Evolutionary conservation across 23 red algal genomes (phyloP), one percentile per base, ranked within the genome.

Genomic region (Chondrus crispus): DNA sequence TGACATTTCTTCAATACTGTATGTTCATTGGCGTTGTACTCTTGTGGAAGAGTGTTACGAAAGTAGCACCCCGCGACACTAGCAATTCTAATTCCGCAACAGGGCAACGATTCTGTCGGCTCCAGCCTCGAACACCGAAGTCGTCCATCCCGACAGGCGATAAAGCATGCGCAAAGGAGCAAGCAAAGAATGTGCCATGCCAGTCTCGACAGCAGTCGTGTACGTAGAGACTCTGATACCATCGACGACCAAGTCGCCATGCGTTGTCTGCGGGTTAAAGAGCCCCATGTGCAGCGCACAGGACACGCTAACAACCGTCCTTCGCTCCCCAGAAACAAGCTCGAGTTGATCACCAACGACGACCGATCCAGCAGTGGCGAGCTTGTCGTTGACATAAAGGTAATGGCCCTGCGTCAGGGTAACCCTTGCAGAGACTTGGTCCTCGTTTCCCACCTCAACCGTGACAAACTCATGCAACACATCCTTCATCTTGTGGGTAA

Each of bases 241-340:
- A 49, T 90, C 29, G 16, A 90, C 87, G 5, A 90, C 22, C 46
- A 90, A 39, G 40, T 90, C 73, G 2, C 87, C 87, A 48, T 90
- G 87, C 52, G 80, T n/a, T 4, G 87, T 90, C 12, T 90, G 87
- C 60, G 87, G 87, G 41, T 90, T 90, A 75, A 80, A 90, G 50
- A 90, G 48, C 1, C 87, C 87, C 12, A 2, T 4, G 13, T 39
- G 49, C 12, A 24, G 11, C 1, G 3, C 44, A 18, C 14, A 4
- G 3, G 39, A 3, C 1, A 80, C 87, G 7, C 4, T 54, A 2
- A 47, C 3, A 28, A 90, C 87, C 3, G 4, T 18, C 19, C 37
- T 48, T 18, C 32, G 18, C 2, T 20, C 28, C 14, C 87, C 72
- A 18, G 46, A 12, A 2, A 13, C 87, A 24, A 69, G 41, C 43